phyloP scores from a whole-genome alignment of 768 basidiomycete genomes.

The Saitozyma podzolica region DNA sequence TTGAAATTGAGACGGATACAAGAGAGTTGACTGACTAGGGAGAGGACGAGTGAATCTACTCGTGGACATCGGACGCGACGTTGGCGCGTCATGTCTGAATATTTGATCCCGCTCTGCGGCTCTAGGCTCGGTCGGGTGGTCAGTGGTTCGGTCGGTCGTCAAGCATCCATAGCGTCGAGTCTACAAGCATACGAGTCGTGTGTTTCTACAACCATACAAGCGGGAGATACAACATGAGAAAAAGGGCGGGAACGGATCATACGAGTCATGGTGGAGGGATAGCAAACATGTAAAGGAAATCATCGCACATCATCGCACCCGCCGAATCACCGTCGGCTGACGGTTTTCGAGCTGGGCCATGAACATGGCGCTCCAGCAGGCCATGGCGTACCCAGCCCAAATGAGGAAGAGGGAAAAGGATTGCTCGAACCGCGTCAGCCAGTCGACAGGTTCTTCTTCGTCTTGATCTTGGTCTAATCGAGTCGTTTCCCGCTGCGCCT shows the following conservation, averaged over 20 bases:
- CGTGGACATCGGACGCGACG: not conserved
- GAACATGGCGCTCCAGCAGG: no score
- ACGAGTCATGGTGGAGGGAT: no score
- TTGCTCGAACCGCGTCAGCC: no score
- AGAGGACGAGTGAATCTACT: not conserved
- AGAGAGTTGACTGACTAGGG: not conserved
- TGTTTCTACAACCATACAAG: not conserved
- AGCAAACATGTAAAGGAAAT: no score
- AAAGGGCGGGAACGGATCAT: not conserved
- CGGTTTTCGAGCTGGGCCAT: no score
- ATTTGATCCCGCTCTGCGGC: not conserved
- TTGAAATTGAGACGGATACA: not conserved
- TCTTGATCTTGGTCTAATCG: no score
- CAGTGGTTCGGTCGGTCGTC: not conserved
- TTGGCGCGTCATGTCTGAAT: not conserved
- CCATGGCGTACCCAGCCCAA: no score
- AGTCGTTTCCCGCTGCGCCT: conserved; percentile 15
- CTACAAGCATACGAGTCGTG: not conserved
- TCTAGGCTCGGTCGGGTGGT: not conserved
- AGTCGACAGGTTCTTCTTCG: no score
- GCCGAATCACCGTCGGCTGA: no score
- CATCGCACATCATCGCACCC: no score
- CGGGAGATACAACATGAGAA: not conserved
- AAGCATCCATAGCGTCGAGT: not conserved
- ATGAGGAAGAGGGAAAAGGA: no score